Conservation (phyloP, 148 eudicot species). For the Camellia japonica region DNA sequence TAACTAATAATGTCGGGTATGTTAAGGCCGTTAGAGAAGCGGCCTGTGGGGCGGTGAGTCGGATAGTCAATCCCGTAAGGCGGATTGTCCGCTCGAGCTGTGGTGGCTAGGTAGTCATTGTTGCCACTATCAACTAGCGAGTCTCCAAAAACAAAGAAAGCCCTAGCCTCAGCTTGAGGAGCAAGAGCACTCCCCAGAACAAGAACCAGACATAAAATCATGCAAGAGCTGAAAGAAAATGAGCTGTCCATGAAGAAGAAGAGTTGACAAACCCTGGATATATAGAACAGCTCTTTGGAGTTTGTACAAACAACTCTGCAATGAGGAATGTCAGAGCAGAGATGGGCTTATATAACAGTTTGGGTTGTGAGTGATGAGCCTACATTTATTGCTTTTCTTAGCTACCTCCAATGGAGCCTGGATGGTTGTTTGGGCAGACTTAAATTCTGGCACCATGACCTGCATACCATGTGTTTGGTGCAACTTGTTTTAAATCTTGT, state of each 20-base stretch:
- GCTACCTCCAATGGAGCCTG: slow-evolving; percentile 14
- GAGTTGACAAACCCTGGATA: not conserved
- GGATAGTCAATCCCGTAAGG: slow-evolving; percentile 53
- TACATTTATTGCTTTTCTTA: not conserved
- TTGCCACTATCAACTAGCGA: slow-evolving; percentile 47
- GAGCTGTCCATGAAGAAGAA: slow-evolving; percentile 15
- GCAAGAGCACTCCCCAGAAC: not conserved
- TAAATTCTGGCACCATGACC: slow-evolving; percentile 13
- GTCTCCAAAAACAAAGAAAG: slow-evolving; percentile 48
- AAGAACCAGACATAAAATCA: slow-evolving; percentile 7
- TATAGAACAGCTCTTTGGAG: not conserved
- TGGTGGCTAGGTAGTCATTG: slow-evolving; percentile 36
- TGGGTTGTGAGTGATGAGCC: not conserved
- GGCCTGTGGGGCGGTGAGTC: slow-evolving; percentile 42
- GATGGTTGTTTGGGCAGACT: slow-evolving; percentile 9
- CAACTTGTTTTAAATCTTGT: not conserved
- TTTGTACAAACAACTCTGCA: not conserved
- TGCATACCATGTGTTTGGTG: not conserved
- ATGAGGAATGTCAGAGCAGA: slow-evolving; percentile 17
- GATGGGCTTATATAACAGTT: not conserved
- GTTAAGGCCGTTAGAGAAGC: slow-evolving; percentile 49
- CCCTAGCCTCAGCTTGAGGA: slow-evolving; percentile 26
- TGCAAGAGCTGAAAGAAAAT: not conserved
- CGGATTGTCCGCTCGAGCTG: slow-evolving; percentile 42
- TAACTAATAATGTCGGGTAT: slow-evolving; percentile 43